phyloP scores from a whole-genome alignment of 78 protist species.

The Dictyostelium firmibasis region DNA sequence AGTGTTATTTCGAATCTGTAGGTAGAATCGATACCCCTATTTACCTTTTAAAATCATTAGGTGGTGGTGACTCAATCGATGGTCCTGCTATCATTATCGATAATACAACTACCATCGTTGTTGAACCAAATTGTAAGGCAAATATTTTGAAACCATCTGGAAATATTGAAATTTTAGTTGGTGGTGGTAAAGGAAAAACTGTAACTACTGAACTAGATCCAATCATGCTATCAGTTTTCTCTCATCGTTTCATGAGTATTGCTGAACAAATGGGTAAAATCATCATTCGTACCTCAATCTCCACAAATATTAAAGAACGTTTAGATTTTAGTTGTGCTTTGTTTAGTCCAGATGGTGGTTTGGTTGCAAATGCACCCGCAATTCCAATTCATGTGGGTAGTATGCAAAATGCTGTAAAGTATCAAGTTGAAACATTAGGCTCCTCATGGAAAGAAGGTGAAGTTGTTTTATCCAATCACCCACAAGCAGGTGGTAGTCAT shows the following conservation, averaged over 20 bases:
- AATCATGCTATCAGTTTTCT: conserved; percentile 88
- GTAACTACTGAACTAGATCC: conserved; percentile 78
- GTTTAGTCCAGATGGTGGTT: conserved; percentile 93
- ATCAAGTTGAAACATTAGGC: conserved; percentile 61
- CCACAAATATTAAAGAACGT: conserved; percentile 96
- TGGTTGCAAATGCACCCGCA: conserved; percentile 98
- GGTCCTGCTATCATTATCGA: conserved; percentile 94
- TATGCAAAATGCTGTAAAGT: conserved; percentile 94
- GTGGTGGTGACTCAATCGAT: conserved; percentile 32
- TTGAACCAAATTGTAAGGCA: conserved; percentile 88
- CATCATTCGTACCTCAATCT: conserved; percentile 94
- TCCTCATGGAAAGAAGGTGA: conserved; percentile 88
- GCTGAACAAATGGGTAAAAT: conserved; percentile 99
- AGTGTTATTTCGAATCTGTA: background rate
- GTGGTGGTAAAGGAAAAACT: background rate
- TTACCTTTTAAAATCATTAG: conserved; percentile 17
- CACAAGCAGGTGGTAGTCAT: conserved; percentile 96
- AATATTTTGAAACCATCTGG: conserved; percentile 71
- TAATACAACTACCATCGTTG: conserved; percentile 87
- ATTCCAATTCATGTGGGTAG: conserved; percentile 97
- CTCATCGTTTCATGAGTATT: conserved; percentile 96
- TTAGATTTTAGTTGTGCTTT: conserved; percentile 97
- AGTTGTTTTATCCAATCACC: conserved; percentile 94
- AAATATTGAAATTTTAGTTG: conserved; percentile 81
- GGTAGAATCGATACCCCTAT: conserved; percentile 79